Conservation (phyloP, 1,139 yeast species). For the Blastobotrys malaysiensis region DNA sequence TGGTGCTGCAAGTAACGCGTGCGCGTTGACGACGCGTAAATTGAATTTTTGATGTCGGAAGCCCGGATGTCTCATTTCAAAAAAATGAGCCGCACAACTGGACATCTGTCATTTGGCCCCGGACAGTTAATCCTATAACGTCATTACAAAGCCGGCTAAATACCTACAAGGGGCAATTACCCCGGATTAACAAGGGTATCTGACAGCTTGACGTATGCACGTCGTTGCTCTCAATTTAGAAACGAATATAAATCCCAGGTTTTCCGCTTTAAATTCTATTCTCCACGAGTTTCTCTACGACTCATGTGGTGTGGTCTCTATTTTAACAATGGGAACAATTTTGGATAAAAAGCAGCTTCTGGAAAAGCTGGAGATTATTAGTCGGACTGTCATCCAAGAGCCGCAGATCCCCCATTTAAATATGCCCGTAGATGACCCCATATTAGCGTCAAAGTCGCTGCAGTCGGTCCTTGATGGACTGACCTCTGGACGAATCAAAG, state of each 20-base stretch:
- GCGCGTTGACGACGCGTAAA: not conserved
- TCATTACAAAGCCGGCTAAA: not conserved
- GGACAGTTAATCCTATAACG: not conserved
- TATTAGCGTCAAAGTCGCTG: not conserved
- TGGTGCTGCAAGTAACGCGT: not conserved
- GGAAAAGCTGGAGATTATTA: not conserved
- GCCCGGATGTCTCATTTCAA: not conserved
- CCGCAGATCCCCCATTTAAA: not conserved
- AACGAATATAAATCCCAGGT: not conserved
- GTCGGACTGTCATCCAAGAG: not conserved
- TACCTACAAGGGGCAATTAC: not conserved
- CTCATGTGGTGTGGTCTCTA: too few relatives aligned
- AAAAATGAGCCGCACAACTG: not conserved
- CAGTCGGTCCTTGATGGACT: not conserved
- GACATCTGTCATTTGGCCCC: not conserved
- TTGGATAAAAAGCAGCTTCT: not conserved
- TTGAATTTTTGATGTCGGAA: not conserved
- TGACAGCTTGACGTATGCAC: not conserved
- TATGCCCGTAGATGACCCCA: not conserved
- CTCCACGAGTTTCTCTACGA: too few relatives aligned
- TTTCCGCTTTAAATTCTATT: not conserved
- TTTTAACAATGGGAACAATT: not conserved
- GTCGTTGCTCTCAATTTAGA: not conserved
- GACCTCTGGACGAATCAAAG: not conserved
- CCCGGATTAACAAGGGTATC: not conserved